Evolutionary conservation across 257 asterid species (phyloP).

Genomic region (Plantago ovata): DNA sequence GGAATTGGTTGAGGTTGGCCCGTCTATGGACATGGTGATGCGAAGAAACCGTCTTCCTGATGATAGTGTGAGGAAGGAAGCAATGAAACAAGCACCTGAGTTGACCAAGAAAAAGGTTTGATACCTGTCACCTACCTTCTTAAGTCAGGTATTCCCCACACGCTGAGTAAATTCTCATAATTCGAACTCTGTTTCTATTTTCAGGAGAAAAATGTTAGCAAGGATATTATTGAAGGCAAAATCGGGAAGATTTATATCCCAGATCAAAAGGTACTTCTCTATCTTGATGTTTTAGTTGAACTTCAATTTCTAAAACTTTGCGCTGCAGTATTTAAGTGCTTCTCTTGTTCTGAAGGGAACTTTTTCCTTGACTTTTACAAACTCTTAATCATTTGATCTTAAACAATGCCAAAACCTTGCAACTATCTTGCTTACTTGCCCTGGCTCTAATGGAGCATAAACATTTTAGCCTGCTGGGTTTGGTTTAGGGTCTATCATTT

Average conservation of each 20-base stretch:
- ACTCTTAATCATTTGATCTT: too few species aligned
- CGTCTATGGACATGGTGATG: slow-evolving; percentile 89
- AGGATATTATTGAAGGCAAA: slow-evolving; percentile 77
- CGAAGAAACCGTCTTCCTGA: slow-evolving; percentile 83
- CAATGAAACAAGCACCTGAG: slow-evolving; percentile 66
- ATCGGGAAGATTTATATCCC: slow-evolving; percentile 85
- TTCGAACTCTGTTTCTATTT: slow-evolving; percentile 22
- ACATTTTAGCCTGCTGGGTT: too few species aligned
- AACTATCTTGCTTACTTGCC: too few species aligned
- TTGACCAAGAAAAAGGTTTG: slow-evolving; percentile 77
- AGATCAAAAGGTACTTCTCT: slow-evolving; percentile 90
- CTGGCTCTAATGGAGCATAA: too few species aligned
- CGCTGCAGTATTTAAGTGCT: too few species aligned
- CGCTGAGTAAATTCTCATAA: slow-evolving; percentile 4
- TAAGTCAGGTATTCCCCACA: background rate
- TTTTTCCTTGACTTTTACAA: too few species aligned
- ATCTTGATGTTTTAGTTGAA: too few species aligned
- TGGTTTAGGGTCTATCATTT: too few species aligned
- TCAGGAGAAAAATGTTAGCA: slow-evolving; percentile 89
- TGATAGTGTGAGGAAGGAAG: slow-evolving; percentile 62
- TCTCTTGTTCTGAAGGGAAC: too few species aligned
- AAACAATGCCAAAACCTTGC: too few species aligned
- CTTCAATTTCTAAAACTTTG: too few species aligned
- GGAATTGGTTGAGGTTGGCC: slow-evolving; percentile 95
- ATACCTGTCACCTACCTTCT: background rate